Base-by-base conservation (phyloP, 495 filamentous ascomycete species). In the Aspergillus avenaceus region DNA sequence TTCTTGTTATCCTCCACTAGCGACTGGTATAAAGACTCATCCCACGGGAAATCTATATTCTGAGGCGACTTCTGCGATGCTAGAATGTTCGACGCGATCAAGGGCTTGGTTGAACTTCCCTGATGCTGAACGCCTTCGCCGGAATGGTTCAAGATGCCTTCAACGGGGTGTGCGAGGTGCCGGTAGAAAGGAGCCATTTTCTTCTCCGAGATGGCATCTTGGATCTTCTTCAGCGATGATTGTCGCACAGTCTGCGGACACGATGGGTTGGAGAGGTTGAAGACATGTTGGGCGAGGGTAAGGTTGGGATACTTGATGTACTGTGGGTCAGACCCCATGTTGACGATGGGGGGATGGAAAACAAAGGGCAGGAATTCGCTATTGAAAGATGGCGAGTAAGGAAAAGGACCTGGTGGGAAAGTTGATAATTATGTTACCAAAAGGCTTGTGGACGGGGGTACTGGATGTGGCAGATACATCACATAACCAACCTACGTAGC, bases 121-220 rank as follows among this genome's bases (percentile, higher is more conserved):
- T 81, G 68, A 42, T 80, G 79, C 59, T 81, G 76, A 49, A 81
- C 73, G 48, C 84, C 82, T 72, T 92, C 89, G 37, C 88, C 88
- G 14, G 77, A 72, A 43, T 72, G 67, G 64, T 96, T 96, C 60
- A 98, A 73, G 59, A 96, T 85, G 47, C 93, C 93, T 50, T 96
- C 90, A n/a, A 77, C 74, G 11, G 93, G 93, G 66, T 97, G 93
- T 32, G 95, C 95, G 23, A 98, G 84, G 64, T 95, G 89, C 57
- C 90, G 85, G 71, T 98, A 98, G 24, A 97, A 82, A 13, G 93
- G 92, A 29, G 95, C 93, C 90, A 97, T 97, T 74, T 96, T 95
- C 61, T 93, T 77, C 68, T 95, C 89, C 49, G 70, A 75, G 73
- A 98, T 96, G 59, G 83, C 95, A 84, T 96, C 84, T 79, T 96